Evolutionary conservation across 768 basidiomycete species (phyloP), one percentile per base, ranked within the genome.

Genomic region (Lentinula lateritia): DNA sequence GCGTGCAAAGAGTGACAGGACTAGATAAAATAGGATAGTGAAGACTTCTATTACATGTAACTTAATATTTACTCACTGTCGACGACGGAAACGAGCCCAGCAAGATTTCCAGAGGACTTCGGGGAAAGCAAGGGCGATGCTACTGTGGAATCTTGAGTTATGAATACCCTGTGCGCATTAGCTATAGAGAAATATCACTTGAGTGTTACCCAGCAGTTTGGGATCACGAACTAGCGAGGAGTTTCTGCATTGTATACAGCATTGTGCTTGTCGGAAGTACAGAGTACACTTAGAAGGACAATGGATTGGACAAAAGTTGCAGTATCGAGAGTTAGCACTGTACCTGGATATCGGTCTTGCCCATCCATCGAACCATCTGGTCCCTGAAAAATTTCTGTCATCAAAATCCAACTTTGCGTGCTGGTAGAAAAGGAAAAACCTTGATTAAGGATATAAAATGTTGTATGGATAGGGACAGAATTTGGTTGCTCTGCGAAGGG

Each of bases 281-380:
- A 54, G 89, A 89, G 70, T 92, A 93, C 0, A 92, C 92, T 48
- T 89, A 70, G 2, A 42, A 6, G 32, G 28, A 3, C 20, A 13
- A 41, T 41, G 34, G 28, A 20, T 60, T 5, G 10, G 23, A 38
- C 36, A 6, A 5, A 13, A 50, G 58, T 42, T 16, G 4, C 15
- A 20, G 8, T 6, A 36, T 15, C 3, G 5, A 5, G 15, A 46
- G 46, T 36, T 32, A 39, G 46, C 15, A 48, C 48, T 62, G 18
- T 66, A 88, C 90, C 88, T 71, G 91, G 92, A 74, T 86, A 92
- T 73, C 82, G 85, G 67, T 93, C 92, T 36, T 71, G 85, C 3
- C 92, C 92, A 63, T 93, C 92, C 3, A 82, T 89, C 5, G 83
- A 84, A n/a, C 92, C 92, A 62, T 89, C 81, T 0, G 86, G 82